Conservation (phyloP, 306 rosid species). For the Prunus salicina region DNA sequence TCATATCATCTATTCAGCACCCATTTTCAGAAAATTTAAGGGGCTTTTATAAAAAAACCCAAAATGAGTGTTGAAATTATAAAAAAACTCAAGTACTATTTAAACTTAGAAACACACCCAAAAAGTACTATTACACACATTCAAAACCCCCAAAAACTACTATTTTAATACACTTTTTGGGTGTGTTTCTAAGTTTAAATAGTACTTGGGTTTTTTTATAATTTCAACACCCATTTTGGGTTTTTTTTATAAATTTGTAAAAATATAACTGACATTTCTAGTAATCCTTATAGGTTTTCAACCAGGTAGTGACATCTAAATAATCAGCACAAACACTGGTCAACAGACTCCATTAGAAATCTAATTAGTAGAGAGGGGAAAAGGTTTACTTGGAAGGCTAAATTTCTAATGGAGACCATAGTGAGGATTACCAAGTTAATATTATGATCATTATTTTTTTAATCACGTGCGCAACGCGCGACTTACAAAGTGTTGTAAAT, state of each 20-base stretch:
- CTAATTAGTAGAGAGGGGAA: not conserved
- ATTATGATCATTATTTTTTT: not conserved
- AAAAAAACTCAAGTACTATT: no score
- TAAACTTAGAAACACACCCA: no score
- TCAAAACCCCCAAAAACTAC: no score
- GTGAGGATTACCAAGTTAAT: not conserved
- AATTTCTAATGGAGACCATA: not conserved
- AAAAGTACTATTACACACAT: no score
- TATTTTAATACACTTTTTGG: no score
- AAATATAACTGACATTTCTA: not conserved
- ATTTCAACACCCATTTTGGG: no score
- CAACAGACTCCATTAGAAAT: not conserved
- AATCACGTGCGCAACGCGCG: rapidly evolving
- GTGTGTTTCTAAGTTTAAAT: no score
- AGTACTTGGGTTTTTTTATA: no score
- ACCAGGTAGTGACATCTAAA: not conserved
- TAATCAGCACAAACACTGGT: not conserved
- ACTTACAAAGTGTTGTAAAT: no score
- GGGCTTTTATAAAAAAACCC: no score
- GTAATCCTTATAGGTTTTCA: not conserved
- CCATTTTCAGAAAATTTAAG: not conserved
- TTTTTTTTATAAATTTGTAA: no score
- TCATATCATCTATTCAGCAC: not conserved
- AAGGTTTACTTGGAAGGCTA: not conserved
- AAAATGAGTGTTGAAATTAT: no score